Conservation (phyloP, 176 grass and related monocot genomes). For the Stipa capillata region DNA sequence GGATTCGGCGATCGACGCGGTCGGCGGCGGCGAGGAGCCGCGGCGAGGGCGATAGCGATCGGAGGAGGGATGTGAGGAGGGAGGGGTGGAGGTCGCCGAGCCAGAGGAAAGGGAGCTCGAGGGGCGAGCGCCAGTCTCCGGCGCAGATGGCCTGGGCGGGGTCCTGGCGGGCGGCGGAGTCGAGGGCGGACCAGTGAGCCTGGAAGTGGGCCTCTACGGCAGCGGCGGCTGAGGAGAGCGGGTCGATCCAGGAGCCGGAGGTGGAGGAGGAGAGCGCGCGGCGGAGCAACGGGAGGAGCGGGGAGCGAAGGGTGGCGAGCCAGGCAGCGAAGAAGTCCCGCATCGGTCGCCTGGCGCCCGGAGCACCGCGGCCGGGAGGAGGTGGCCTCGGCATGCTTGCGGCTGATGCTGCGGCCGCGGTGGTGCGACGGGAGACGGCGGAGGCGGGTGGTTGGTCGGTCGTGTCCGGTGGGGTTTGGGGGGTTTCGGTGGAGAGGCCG, state of each 20-base stretch:
- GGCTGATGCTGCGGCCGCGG: not conserved
- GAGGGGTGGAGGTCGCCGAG: constrained; percentile 58
- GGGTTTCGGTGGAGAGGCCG: not conserved
- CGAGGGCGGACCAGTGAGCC: constrained; percentile 52
- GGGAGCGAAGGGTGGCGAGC: constrained; percentile 48
- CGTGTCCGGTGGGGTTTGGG: not conserved
- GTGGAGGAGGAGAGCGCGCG: constrained; percentile 41
- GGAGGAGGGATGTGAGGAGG: constrained; percentile 46
- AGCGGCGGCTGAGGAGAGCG: constrained; percentile 28
- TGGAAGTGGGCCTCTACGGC: constrained; percentile 56
- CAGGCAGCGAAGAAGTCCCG: constrained; percentile 56
- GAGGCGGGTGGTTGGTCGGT: not conserved
- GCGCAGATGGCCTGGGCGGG: constrained; percentile 34
- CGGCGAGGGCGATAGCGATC: constrained; percentile 38
- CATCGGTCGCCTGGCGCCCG: constrained; percentile 28
- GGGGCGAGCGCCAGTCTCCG: constrained; percentile 37
- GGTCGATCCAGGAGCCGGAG: constrained; percentile 33
- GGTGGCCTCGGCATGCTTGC: constrained; percentile 30
- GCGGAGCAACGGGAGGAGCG: constrained; percentile 53
- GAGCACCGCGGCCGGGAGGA: constrained; percentile 27
- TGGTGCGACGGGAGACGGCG: not conserved
- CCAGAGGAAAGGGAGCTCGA: constrained; percentile 64
- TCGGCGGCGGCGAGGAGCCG: constrained; percentile 33
- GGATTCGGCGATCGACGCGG: constrained; percentile 55
- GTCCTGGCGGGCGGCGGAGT: constrained; percentile 47